Evolutionary conservation across 371 early-diverging fungal genomes (phyloP).

Genomic region (Circinella minor): DNA sequence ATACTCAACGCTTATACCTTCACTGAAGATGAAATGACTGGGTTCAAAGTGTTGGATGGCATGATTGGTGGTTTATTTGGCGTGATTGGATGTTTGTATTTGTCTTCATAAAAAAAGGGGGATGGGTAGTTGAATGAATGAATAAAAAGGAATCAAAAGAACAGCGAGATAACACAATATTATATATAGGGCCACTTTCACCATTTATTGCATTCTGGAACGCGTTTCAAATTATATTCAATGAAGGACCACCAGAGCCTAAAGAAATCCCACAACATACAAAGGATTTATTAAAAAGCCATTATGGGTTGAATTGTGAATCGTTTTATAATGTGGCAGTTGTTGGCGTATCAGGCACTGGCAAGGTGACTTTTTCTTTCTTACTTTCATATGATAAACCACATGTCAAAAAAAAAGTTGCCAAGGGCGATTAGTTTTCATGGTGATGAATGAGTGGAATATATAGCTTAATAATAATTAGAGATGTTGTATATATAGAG

Average conservation of each 20-base stretch:
- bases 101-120: not conserved
- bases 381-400: not conserved
- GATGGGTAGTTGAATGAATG: too few species aligned
- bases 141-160: too few species aligned
- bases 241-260: slow-evolving; percentile 37
- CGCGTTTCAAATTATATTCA: slow-evolving; percentile 44
- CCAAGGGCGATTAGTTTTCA: too few species aligned
- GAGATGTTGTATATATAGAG: slow-evolving; percentile 24
- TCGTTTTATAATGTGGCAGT: slow-evolving; percentile 51
- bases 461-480: not conserved
- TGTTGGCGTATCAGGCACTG: slow-evolving; percentile 48
- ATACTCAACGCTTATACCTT: slow-evolving; percentile 49
- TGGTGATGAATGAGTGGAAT: not conserved
- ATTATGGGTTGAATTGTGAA: slow-evolving; percentile 41
- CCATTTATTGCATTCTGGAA: slow-evolving; percentile 52
- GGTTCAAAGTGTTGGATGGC: slow-evolving; percentile 42
- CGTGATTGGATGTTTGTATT: slow-evolving; percentile 49
- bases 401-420: not conserved
- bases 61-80: slow-evolving; percentile 53
- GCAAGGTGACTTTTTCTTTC: slow-evolving; percentile 36
- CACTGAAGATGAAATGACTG: slow-evolving; percentile 45
- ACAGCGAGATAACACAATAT: too few species aligned
- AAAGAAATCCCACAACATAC: slow-evolving; percentile 33
- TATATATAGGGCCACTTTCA: slow-evolving; percentile 46
- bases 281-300: slow-evolving; percentile 31